Conservation (phyloP, 352 stramenopile species). For the Thraustochytrium sp. region DNA sequence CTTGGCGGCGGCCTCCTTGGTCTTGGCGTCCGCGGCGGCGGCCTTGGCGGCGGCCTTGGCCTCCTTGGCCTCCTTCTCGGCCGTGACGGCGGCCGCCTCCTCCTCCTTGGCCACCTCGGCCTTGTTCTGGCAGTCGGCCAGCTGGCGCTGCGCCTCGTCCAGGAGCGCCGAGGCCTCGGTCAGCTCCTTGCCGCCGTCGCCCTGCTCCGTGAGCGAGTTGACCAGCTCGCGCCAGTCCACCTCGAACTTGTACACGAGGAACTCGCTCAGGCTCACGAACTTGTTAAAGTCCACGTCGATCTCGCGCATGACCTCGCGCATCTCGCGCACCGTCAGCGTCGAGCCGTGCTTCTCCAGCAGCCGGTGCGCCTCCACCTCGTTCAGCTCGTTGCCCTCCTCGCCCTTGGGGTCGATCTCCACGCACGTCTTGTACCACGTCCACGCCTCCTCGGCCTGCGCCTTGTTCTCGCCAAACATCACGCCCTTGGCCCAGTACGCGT, state of each 20-base stretch:
- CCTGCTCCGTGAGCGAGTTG: conserved; percentile 44
- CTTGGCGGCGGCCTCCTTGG: not conserved
- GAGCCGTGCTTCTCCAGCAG: conserved; percentile 46
- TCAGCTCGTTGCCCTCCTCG: conserved; percentile 48
- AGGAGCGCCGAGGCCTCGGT: not conserved
- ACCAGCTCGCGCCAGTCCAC: conserved; percentile 50
- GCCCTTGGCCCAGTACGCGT: conserved; percentile 47
- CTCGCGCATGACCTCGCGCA: conserved; percentile 47
- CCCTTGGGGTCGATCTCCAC: conserved; percentile 45
- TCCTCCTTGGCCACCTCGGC: conserved; percentile 33
- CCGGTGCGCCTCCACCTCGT: conserved; percentile 45
- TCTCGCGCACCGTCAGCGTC: conserved; percentile 50
- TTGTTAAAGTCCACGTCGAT: conserved; percentile 56
- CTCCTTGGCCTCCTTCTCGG: conserved; percentile 26
- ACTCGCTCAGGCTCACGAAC: conserved; percentile 49
- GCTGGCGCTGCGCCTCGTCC: conserved; percentile 11
- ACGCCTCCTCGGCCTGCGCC: conserved; percentile 40
- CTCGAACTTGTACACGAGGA: conserved; percentile 52
- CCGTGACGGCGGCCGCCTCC: not conserved
- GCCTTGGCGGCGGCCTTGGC: conserved; percentile 15
- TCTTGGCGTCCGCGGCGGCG: conserved; percentile 17
- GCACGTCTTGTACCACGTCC: conserved; percentile 43
- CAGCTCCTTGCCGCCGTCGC: conserved; percentile 29
- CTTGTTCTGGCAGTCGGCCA: conserved; percentile 29
- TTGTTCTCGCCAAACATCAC: conserved; percentile 41